Percentiles rank a stretch among this genome's conserved stretches.
These are phyloP conservation scores for Septoria petroselini DNA, from an alignment of 2,329 filamentous ascomycete species.

Conservation along the genomic window DNA sequence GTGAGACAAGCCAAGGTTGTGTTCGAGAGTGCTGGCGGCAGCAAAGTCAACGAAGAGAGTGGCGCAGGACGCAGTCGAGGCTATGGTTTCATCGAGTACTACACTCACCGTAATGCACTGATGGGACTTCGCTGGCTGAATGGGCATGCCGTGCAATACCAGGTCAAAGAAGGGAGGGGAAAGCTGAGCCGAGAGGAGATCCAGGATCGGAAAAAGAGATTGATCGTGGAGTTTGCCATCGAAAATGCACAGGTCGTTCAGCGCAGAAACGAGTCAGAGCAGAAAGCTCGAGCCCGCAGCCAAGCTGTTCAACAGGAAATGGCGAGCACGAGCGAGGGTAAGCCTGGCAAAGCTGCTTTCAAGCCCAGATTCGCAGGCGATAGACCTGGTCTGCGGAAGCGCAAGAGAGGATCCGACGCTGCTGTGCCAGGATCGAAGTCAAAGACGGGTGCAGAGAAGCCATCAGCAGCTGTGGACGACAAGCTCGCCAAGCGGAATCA, in stretches of 20 bases:
- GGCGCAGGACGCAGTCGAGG: conserved; percentile 82
- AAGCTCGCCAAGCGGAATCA: conserved; percentile 63
- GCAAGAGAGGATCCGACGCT: conserved; percentile 38
- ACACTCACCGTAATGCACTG: conserved; percentile 85
- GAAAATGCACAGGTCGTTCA: conserved; percentile 96
- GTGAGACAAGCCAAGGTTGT: conserved; percentile 93
- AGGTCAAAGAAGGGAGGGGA: conserved; percentile 44
- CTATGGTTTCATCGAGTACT: conserved; percentile 97
- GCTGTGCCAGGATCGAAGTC: conserved; percentile 21
- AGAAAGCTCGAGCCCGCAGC: conserved; percentile 51
- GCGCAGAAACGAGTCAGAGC: conserved; percentile 65
- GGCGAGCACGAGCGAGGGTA: conserved; percentile 12
- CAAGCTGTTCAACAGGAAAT: conserved; percentile 27
- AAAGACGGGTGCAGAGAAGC: conserved; percentile 23
- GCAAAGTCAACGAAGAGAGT: conserved; percentile 72
- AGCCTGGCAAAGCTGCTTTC: conserved; percentile 14
- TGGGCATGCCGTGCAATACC: conserved; percentile 61
- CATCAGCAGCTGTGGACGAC: conserved; percentile 45
- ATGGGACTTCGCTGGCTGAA: conserved; percentile 96
- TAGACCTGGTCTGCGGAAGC: conserved; percentile 37
- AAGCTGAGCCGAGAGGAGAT: conserved; percentile 42
- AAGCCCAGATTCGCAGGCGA: conserved; percentile 24
- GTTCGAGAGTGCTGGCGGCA: conserved; percentile 81
- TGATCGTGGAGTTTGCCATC: conserved; percentile 96
- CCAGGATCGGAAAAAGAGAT: conserved; percentile 77